Evolutionary conservation across 73 alveolate genomes (phyloP), one percentile per base, ranked within the genome.

Genomic region (Blepharisma japonicum): DNA sequence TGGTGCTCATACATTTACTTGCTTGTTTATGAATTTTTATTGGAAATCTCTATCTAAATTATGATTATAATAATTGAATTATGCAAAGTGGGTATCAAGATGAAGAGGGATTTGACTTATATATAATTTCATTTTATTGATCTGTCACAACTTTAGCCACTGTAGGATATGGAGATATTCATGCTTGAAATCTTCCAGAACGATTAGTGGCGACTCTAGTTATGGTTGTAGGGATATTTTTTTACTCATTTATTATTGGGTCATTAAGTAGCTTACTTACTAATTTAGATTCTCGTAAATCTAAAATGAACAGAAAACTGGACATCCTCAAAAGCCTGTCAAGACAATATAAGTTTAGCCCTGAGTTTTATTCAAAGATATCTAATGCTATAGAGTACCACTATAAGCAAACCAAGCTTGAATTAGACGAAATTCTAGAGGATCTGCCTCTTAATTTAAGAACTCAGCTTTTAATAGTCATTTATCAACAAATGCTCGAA

Each of bases 91-190:
- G 77, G n/a, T 45, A 18, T 70, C 38, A n/a, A 70, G 80, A 70
- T 45, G 45, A 23, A n/a, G 61, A n/a, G 27, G 14, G n/a, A 14
- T 70, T n/a, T 14, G 80, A 70, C 2, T n/a, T 45, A 14, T 70
- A 70, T 25, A 45, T 70, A 45, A 70, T 45, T 2, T 2, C 55
- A 2, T 45, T 70, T 45, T 70, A 70, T 45, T 70, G 56, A 6
- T 45, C 55, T 5, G 66, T 70, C 32, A 70, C 80, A 18, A 70
- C 80, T 14, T 70, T 70, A 45, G 81, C 80, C 4, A 70, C 80
- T n/a, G 80, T 70, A 45, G 80, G 80, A 38, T 70, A 45, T 25
- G 80, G 80, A n/a, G 80, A 70, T 1, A 70, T 70, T n/a, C 68
- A 45, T 25, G 71, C 80, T n/a, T 45, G 27, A 9, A 70, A 70